These are phyloP conservation scores for Exophiala sideris DNA, from an alignment of 2,329 filamentous ascomycete species.

Conservation along the genomic window DNA sequence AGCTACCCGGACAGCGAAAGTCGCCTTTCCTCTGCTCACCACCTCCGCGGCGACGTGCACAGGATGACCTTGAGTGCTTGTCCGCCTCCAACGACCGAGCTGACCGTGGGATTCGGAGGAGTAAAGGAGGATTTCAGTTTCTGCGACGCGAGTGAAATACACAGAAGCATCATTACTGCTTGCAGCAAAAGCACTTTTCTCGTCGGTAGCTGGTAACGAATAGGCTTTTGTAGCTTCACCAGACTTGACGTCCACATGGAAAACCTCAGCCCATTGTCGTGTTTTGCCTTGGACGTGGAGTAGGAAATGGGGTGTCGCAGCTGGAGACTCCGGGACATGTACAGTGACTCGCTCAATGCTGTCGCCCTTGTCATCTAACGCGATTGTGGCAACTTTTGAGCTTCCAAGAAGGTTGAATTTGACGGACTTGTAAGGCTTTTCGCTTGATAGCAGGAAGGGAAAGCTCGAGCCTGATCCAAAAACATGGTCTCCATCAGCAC, in stretches of 20 bases:
- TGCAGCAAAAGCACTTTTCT: constrained; percentile 71
- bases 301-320: constrained; percentile 76
- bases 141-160: constrained; percentile 80
- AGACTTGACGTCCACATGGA: constrained; percentile 71
- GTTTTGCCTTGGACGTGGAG: constrained; percentile 71
- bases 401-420: constrained; percentile 46
- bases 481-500: constrained; percentile 11
- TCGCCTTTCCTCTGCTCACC: constrained; percentile 65
- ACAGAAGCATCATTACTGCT: constrained; percentile 77
- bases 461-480: constrained; percentile 36
- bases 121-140: constrained; percentile 68
- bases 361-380: constrained; percentile 39
- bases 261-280: constrained; percentile 80
- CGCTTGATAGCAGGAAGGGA: constrained; percentile 45
- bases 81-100: constrained; percentile 69
- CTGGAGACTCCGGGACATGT: constrained; percentile 69
- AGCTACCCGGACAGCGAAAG: constrained; percentile 75
- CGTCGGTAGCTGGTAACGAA: constrained; percentile 67
- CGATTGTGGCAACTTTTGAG: constrained; percentile 39
- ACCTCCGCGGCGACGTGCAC: constrained; percentile 70
- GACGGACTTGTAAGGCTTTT: constrained; percentile 41
- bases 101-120: constrained; percentile 75
- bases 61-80: constrained; percentile 38
- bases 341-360: constrained; percentile 58
- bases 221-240: constrained; percentile 73